Evolutionary conservation across 2,329 filamentous ascomycete genomes (phyloP).

Genomic region (Thermochaetoides dissita): DNA sequence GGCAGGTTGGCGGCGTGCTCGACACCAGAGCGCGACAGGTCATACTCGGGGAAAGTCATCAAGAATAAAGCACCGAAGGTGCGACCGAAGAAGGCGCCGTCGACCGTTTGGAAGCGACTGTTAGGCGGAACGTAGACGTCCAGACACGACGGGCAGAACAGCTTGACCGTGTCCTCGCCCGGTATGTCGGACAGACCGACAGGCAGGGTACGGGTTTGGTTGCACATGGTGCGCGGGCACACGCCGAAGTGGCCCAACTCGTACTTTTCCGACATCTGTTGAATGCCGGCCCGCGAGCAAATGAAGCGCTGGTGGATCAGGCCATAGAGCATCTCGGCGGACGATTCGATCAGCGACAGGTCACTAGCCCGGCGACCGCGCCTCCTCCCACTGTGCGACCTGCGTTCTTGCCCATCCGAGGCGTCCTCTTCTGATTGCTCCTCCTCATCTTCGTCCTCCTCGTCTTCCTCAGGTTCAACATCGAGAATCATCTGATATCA

Average conservation of each 20-base stretch:
- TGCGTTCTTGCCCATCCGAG: constrained; percentile 51
- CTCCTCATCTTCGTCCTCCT: constrained; percentile 74
- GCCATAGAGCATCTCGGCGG: constrained; percentile 94
- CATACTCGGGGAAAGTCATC: constrained; percentile 94
- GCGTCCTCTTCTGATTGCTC: constrained; percentile 62
- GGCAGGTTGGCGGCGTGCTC: constrained; percentile 35
- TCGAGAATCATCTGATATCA: constrained; percentile 75
- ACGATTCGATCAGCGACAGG: constrained; percentile 88
- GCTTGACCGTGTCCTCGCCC: constrained; percentile 92
- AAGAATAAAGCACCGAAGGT: constrained; percentile 96
- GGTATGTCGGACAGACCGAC: constrained; percentile 91
- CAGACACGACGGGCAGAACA: constrained; percentile 92
- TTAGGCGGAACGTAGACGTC: constrained; percentile 97
- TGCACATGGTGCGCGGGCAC: constrained; percentile 89
- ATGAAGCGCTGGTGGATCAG: constrained; percentile 98
- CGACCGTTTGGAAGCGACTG: constrained; percentile 91
- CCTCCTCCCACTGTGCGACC: constrained; percentile 46
- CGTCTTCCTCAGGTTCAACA: constrained; percentile 88
- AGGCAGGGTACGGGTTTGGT: constrained; percentile 76
- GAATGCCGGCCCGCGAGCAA: constrained; percentile 87
- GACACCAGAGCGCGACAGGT: constrained; percentile 59
- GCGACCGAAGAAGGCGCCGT: constrained; percentile 94
- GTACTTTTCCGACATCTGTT: constrained; percentile 99
- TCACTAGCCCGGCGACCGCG: constrained; percentile 66
- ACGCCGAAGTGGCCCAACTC: constrained; percentile 90